Evolutionary conservation across 2,329 filamentous ascomycete species (phyloP), one percentile per base, ranked within the genome.

Genomic region (Fusarium pseudocircinatum): DNA sequence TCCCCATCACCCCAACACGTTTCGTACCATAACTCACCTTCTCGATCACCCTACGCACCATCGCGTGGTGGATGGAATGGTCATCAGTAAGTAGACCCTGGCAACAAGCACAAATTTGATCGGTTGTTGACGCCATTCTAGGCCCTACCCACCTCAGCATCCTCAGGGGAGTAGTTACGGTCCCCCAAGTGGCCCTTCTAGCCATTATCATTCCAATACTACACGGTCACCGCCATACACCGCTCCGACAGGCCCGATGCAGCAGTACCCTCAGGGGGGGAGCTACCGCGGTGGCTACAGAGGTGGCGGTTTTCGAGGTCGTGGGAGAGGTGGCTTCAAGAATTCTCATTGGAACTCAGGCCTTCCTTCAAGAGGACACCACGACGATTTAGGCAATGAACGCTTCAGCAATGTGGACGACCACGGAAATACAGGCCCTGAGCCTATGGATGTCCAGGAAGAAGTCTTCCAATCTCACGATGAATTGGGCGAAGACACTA

Each of bases 291-390:
- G 84, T 26, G 78, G 78, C 20, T 84, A 84, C 80, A 79, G 90
- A 73, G 89, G 89, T 26, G 87, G 87, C 43, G 84, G 85, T 22
- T 92, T 90, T 77, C 88, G 92, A 59, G 90, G 90, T 36, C 85
- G 89, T 54, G 86, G 86, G 44, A 87, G 92, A 58, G 90, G 90
- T 40, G 91, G 82, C 88, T 92, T 85, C 87, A 91, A 82, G 90
- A 93, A 82, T 80, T 73, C 91, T 5, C 93, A 94, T 50, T 95
- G 94, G 92, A 76, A 70, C 22, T 72, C 75, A 63, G 74, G 71
- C 7, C 69, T 77, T 24, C 67, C 74, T 16, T 60, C 73, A 44
- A 73, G 76, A 56, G 72, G 74, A 6, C 69, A 76, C 54, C 73
- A 70, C 37, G 75, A 78, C 14, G 77, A 78, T 30, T 28, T 65